Base-by-base conservation (phyloP, 225 moss, liverwort and hornwort genomes). In the Neckera pumila region DNA sequence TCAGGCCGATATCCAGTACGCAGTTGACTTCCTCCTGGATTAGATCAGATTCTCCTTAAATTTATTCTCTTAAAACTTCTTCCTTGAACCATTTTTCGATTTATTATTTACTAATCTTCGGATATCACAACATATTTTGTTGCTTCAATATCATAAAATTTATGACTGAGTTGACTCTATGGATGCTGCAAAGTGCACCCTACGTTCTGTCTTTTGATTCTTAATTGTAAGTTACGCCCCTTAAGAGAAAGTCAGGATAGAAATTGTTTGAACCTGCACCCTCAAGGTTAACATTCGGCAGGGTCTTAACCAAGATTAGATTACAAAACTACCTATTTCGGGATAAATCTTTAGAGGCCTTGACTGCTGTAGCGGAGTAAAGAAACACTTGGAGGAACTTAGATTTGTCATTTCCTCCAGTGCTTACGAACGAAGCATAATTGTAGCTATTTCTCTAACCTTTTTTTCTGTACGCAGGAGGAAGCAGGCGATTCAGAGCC, bases 391-490 rank as follows among this genome's bases (percentile, higher is more conserved):
- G 83, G 36, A 83, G 78, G 57, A 76, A 79, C 82, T 64, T 82
- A 65, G 75, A 72, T 28, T 57, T 90, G 43, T 36, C 64, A 71
- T 76, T 76, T 76, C 43, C 57, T 31, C 25, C n/a, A 73, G 42
- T 42, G 33, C 28, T 66, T 58, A 89, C 51, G 28, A 72, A 53
- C 62, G 12, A 36, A 86, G 61, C 54, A 59, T 61, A 60, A 40
- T 67, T 59, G 12, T 74, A 76, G 81, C 70, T 89, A 14, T n/a
- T 79, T 89, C 77, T 49, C 69, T 76, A 26, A 86, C 84, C 65
- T 47, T 7, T 63, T 88, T 70, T 58, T 45, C 28, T 83, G 71
- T 54, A 61, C 84, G 71, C 92, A 98, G 97, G 96, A 98, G 82
- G 93, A 90, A 77, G 85, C 85, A 79, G 93, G 91, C 70, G 90